These are phyloP conservation scores for Kazachstania sp. DNA, from an alignment of 1,139 yeast genomes.

Conservation along the genomic window DNA sequence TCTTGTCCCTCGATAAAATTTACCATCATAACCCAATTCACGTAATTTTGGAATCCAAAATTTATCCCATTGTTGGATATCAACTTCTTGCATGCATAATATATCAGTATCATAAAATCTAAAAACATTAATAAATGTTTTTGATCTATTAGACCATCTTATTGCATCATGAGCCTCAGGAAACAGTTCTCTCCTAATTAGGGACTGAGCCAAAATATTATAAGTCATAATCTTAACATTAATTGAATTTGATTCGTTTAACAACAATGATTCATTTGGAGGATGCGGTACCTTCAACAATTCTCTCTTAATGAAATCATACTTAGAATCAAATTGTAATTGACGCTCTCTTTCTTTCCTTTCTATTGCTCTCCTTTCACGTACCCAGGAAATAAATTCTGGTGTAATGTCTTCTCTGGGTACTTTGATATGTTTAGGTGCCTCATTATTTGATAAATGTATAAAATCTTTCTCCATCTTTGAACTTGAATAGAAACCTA, in stretches of 20 bases:
- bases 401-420: constrained; percentile 23
- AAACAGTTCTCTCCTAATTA: constrained; percentile 60
- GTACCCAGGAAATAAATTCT: constrained; percentile 49
- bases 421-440: constrained; percentile 5
- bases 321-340: not conserved
- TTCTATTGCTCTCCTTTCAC: constrained; percentile 8
- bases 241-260: not conserved
- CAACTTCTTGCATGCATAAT: constrained; percentile 72
- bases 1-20: constrained; percentile 42
- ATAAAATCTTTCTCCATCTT: not conserved
- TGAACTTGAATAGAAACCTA: too few relatives aligned
- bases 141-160: constrained; percentile 63
- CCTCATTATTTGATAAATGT: not conserved
- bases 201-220: constrained; percentile 65
- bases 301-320: constrained; percentile 2
- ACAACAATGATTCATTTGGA: not conserved
- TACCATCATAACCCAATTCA: constrained; percentile 45
- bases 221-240: constrained; percentile 49
- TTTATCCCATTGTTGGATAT: constrained; percentile 45
- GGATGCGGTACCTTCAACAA: not conserved
- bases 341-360: constrained; percentile 1
- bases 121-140: constrained; percentile 53
- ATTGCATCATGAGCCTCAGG: constrained; percentile 70
- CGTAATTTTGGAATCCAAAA: constrained; percentile 52
- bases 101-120: constrained; percentile 55